phyloP scores from a whole-genome alignment of 352 stramenopile species.

The Globisporangium ultimum region DNA sequence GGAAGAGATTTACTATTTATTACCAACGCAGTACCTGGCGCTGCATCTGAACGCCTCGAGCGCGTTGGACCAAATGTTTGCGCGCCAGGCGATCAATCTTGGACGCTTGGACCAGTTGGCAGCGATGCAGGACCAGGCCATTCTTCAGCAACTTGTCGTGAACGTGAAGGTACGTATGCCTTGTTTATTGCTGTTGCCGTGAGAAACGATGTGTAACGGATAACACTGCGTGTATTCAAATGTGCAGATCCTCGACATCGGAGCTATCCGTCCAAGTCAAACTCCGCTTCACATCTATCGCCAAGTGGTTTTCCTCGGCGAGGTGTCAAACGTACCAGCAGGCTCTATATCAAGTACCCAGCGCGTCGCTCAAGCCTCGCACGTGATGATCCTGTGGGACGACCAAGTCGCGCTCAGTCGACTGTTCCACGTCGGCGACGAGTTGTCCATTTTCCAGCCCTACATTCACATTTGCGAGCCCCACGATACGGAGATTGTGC shows the following conservation, averaged over 20 bases:
- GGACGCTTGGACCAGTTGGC: conserved; percentile 7
- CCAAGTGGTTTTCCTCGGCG: conserved; percentile 60
- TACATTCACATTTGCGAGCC: conserved; percentile 51
- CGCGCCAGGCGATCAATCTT: conserved; percentile 10
- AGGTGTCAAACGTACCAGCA: conserved; percentile 11
- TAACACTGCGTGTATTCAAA: neutral
- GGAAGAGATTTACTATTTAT: conserved; percentile 14
- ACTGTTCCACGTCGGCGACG: conserved; percentile 53
- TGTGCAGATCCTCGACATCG: conserved; percentile 54
- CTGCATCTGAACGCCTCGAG: conserved; percentile 18
- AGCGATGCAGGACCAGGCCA: conserved; percentile 10
- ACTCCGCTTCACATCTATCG: conserved; percentile 50
- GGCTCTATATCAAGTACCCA: conserved; percentile 9
- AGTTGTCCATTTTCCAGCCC: conserved; percentile 54
- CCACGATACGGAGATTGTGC: conserved; percentile 42
- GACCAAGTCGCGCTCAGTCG: conserved; percentile 65
- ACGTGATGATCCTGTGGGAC: conserved; percentile 65
- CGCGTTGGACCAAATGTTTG: conserved; percentile 6
- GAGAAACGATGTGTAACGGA: too few relatives aligned
- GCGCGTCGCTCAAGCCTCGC: conserved; percentile 21
- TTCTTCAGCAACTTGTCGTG: conserved; percentile 31
- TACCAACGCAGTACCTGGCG: conserved; percentile 38
- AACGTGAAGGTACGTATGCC: conserved; percentile 8
- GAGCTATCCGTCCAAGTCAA: conserved; percentile 58
- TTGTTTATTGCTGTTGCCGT: too few relatives aligned